Evolutionary conservation across 164 flowering plant genomes (phyloP).

Genomic region (Chimonanthus praecox): DNA sequence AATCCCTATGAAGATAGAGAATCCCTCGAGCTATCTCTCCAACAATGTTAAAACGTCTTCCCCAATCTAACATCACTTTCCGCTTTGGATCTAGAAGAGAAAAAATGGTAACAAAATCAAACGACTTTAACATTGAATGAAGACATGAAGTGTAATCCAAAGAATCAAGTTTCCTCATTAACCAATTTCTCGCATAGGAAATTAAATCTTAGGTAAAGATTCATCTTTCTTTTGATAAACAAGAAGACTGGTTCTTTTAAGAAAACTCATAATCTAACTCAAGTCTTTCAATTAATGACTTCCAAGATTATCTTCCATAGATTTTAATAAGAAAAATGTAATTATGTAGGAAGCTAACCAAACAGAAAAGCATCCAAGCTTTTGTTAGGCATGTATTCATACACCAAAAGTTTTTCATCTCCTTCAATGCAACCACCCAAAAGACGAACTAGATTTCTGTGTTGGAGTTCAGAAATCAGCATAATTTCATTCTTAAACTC

Average conservation of each 20-base stretch:
- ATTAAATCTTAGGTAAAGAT: not conserved
- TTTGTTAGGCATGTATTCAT: conserved; percentile 3
- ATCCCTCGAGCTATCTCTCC: conserved; percentile 27
- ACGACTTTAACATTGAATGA: not conserved
- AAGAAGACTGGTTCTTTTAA: not conserved
- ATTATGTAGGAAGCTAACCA: conserved; percentile 9
- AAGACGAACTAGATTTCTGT: conserved; percentile 4
- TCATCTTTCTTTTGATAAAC: not conserved
- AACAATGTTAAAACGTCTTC: conserved; percentile 24
- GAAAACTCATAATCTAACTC: not conserved
- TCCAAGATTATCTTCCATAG: not conserved
- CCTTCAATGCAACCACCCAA: not conserved
- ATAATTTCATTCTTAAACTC: conserved; percentile 5
- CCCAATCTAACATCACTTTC: conserved; percentile 21
- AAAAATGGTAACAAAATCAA: not conserved
- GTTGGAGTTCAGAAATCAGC: not conserved
- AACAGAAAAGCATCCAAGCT: conserved; percentile 21
- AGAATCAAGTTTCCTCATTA: not conserved
- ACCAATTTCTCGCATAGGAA: not conserved
- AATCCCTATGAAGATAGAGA: conserved; percentile 39
- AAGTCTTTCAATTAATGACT: not conserved
- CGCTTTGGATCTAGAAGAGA: conserved; percentile 19
- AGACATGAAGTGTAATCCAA: not conserved
- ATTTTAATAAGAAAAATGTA: not conserved
- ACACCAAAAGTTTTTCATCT: not conserved